Evolutionary conservation across 1,284 basidiomycete genomes (phyloP).

Genomic region (Austroboletus novae-zelandiae): DNA sequence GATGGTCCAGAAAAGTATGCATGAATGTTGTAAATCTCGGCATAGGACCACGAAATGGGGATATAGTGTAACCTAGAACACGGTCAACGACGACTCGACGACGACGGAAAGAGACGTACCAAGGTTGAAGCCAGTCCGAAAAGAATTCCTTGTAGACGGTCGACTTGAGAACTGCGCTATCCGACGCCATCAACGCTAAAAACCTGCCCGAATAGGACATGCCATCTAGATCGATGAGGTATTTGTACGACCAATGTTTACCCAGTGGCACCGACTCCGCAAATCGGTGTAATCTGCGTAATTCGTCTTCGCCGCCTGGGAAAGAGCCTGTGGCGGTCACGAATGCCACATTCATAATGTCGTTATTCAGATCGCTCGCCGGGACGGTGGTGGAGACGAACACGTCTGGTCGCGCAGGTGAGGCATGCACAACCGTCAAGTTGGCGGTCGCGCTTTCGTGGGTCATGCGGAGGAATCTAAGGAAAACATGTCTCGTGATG

Average conservation of each 20-base stretch:
- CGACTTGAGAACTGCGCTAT: slow-evolving; percentile 86
- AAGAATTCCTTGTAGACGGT: slow-evolving; percentile 91
- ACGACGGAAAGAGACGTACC: slow-evolving; percentile 45
- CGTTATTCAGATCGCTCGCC: slow-evolving; percentile 64
- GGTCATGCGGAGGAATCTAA: slow-evolving; percentile 76
- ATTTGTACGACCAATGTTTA: slow-evolving; percentile 90
- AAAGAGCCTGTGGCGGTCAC: slow-evolving; percentile 76
- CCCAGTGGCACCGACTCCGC: slow-evolving; percentile 78
- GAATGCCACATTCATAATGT: slow-evolving; percentile 88
- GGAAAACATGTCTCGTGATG: neutral
- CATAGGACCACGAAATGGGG: slow-evolving; percentile 81
- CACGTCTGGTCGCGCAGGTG: slow-evolving; percentile 61
- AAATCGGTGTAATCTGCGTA: slow-evolving; percentile 71
- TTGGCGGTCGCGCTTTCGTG: slow-evolving; percentile 57
- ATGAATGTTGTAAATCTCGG: slow-evolving; percentile 90
- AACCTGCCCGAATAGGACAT: slow-evolving; percentile 94
- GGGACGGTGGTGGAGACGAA: slow-evolving; percentile 65
- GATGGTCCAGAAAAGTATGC: slow-evolving; percentile 87
- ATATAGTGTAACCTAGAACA: slow-evolving; percentile 84
- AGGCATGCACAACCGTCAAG: slow-evolving; percentile 73
- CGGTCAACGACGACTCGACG: neutral
- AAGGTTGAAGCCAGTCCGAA: slow-evolving; percentile 81
- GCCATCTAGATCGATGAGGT: slow-evolving; percentile 88
- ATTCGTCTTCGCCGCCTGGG: slow-evolving; percentile 77
- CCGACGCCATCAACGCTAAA: slow-evolving; percentile 82